These are phyloP conservation scores for Fusarium agapanthi DNA, from an alignment of 2,329 filamentous ascomycete species.

Conservation along the genomic window DNA sequence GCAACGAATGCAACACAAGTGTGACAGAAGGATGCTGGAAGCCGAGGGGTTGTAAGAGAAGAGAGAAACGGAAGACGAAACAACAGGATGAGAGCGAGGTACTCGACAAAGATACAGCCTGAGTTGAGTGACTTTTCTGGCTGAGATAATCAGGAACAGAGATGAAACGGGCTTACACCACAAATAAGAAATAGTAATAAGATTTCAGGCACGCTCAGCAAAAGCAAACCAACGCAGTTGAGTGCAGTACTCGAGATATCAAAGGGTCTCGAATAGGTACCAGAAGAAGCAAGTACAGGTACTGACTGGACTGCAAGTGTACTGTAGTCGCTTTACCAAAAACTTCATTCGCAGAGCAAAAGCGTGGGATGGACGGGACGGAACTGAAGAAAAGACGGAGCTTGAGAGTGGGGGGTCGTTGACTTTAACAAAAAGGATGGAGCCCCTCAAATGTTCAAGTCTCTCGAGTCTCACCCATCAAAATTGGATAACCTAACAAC, in stretches of 20 bases:
- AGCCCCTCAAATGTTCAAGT: conserved; percentile 1
- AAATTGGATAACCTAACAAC: neutral
- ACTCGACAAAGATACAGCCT: conserved; percentile 7
- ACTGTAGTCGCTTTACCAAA: conserved; percentile 2
- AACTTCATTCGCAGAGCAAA: conserved; percentile 5
- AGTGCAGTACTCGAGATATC: neutral
- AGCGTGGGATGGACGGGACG: conserved; percentile 31
- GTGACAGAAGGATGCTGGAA: conserved; percentile 25
- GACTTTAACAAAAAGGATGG: conserved; percentile 29
- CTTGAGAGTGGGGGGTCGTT: conserved; percentile 32
- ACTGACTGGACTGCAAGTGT: neutral
- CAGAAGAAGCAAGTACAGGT: conserved; percentile 15
- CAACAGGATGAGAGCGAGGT: conserved; percentile 9
- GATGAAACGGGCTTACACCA: conserved; percentile 15
- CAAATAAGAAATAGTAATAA: conserved; percentile 10
- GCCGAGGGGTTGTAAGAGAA: neutral
- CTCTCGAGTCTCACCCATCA: conserved; percentile 7
- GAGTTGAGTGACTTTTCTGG: conserved; percentile 7
- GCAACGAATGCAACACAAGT: conserved; percentile 18
- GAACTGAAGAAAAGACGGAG: neutral
- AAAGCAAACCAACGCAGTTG: conserved; percentile 10
- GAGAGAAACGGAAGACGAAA: neutral
- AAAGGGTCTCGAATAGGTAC: neutral
- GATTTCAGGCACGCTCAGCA: conserved; percentile 13
- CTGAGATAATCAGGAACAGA: conserved; percentile 32